phyloP scores from a whole-genome alignment of 495 filamentous ascomycete species.

The Hypoxylon crocopeplum region DNA sequence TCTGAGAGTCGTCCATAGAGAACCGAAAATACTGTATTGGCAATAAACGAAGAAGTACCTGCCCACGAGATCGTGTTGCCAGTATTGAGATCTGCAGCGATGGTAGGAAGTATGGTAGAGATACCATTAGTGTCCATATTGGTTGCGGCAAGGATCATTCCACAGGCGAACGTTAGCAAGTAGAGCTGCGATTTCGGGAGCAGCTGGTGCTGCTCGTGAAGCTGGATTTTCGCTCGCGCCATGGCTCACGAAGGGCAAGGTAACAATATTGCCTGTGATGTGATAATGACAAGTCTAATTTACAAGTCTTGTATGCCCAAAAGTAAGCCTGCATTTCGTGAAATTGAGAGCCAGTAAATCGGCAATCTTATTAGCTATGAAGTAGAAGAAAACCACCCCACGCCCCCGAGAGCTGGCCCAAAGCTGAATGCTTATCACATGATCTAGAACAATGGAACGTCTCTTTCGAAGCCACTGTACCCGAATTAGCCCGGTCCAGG shows the following conservation, averaged over 20 bases:
- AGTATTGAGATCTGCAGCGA: conserved; percentile 61
- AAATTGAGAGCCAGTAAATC: too few relatives aligned
- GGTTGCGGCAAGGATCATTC: neutral
- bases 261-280: too few relatives aligned
- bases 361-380: too few relatives aligned
- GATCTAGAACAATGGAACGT: too few relatives aligned
- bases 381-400: too few relatives aligned
- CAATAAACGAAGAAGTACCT: conserved; percentile 70
- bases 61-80: conserved; percentile 67
- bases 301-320: too few relatives aligned
- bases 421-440: too few relatives aligned
- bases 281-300: too few relatives aligned
- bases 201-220: neutral
- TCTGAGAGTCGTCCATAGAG: conserved; percentile 48
- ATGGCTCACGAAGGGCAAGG: neutral
- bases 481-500: too few relatives aligned
- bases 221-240: neutral
- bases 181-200: neutral
- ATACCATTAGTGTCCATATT: conserved; percentile 55
- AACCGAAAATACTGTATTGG: conserved; percentile 63
- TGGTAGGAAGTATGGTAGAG: conserved; percentile 64
- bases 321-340: too few relatives aligned
- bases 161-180: neutral
- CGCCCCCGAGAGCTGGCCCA: too few relatives aligned
- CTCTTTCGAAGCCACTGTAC: too few relatives aligned